phyloP scores from a whole-genome alignment of 768 basidiomycete species.

The Trametes coccinea region DNA sequence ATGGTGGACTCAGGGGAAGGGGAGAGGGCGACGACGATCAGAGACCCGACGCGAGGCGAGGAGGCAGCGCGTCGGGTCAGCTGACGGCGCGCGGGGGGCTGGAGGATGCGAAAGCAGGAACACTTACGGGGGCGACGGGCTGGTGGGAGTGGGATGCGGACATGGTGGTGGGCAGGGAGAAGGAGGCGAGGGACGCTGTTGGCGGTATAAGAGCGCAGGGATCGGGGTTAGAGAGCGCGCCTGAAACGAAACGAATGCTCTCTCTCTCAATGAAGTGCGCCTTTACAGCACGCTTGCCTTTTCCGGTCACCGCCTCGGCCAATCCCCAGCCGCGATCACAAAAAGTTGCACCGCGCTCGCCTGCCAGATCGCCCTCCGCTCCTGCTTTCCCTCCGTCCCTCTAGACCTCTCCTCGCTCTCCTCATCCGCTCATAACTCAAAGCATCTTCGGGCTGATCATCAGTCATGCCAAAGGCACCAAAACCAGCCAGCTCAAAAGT shows the following conservation, averaged over 20 bases:
- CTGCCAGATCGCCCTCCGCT: not conserved
- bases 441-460: slow-evolving; percentile 1
- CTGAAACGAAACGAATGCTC: too few relatives aligned
- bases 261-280: too few relatives aligned
- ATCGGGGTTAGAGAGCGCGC: too few relatives aligned
- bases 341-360: slow-evolving; percentile 10
- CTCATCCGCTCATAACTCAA: not conserved
- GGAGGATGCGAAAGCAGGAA: not conserved
- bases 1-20: not conserved
- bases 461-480: slow-evolving; percentile 64
- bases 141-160: slow-evolving; percentile 8
- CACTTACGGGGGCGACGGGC: slow-evolving; percentile 14
- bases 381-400: slow-evolving; percentile 7
- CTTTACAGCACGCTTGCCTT: not conserved
- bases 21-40: not conserved
- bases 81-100: not conserved
- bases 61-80: slow-evolving; percentile 15
- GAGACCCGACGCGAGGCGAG: not conserved
- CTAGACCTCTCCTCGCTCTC: not conserved
- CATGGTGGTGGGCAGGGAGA: slow-evolving; percentile 12
- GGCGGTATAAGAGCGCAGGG: too few relatives aligned
- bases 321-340: slow-evolving; percentile 9
- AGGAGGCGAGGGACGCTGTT: not conserved
- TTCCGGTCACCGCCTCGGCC: slow-evolving; percentile 4
- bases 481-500: slow-evolving; percentile 51